A percentile compares a stretch with the other conserved stretches of the same genome.
Conservation (phyloP, 2,329 filamentous ascomycete species). For the Apiospora pterosperma region DNA sequence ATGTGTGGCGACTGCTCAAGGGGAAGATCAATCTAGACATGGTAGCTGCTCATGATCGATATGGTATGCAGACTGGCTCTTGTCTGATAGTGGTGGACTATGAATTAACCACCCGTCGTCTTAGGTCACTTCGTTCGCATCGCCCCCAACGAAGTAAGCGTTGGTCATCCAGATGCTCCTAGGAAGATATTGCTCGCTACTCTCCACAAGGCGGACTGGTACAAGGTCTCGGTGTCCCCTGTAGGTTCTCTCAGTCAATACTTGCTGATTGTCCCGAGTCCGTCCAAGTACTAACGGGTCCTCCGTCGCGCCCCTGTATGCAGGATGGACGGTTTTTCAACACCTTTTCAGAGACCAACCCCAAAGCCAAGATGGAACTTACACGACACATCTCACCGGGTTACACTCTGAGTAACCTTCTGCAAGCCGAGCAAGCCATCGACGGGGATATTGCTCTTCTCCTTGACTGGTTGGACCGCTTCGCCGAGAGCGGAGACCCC, state of each 20-base stretch:
- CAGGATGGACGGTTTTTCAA: not conserved
- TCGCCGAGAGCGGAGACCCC: slow-evolving; percentile 5
- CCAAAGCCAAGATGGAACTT: slow-evolving; percentile 28
- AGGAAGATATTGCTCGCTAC: slow-evolving; percentile 31
- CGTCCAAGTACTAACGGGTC: not conserved
- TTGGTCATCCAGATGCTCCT: slow-evolving; percentile 37
- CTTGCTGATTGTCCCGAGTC: not conserved
- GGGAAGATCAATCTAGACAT: slow-evolving; percentile 35
- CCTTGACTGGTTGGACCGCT: slow-evolving; percentile 16
- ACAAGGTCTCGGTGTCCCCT: slow-evolving; percentile 33
- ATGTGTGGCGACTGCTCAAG: slow-evolving; percentile 31
- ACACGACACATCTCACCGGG: slow-evolving; percentile 28
- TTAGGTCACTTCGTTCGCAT: slow-evolving; percentile 39
- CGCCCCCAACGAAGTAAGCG: slow-evolving; percentile 37
- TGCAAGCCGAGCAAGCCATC: slow-evolving; percentile 15
- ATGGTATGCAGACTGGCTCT: slow-evolving; percentile 23
- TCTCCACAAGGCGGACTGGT: slow-evolving; percentile 31
- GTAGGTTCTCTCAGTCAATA: slow-evolving; percentile 36
- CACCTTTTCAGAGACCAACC: slow-evolving; percentile 18
- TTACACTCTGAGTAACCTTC: slow-evolving; percentile 15
- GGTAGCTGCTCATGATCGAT: slow-evolving; percentile 32
- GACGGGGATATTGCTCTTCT: slow-evolving; percentile 12
- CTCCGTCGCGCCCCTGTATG: no score
- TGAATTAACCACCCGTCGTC: no score
- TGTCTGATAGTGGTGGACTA: no score